phyloP scores from a whole-genome alignment of 768 basidiomycete species.

The Nidularia sp. region DNA sequence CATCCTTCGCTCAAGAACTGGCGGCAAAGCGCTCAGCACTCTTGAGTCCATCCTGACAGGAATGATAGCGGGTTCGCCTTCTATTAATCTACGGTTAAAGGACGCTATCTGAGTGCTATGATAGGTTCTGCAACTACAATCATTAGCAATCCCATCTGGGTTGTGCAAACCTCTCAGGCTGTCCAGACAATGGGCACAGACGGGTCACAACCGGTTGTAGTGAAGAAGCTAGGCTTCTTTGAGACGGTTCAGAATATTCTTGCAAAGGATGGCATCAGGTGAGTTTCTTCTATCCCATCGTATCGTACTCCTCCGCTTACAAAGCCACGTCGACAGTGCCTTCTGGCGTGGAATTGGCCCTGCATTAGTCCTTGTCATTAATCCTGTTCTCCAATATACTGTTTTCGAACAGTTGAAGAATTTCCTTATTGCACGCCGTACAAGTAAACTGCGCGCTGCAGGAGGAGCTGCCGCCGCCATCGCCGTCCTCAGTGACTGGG shows the following conservation, averaged over 20 bases:
- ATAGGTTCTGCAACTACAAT: constrained; percentile 87
- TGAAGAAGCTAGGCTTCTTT: constrained; percentile 55
- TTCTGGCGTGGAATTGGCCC: constrained; percentile 94
- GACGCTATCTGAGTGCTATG: not conserved
- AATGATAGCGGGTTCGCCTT: constrained; percentile 69
- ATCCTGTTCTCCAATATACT: constrained; percentile 94
- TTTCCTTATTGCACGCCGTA: constrained; percentile 60
- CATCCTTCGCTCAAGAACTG: constrained; percentile 50
- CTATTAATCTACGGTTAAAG: not conserved
- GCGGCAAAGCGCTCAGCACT: constrained; percentile 71
- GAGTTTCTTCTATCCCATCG: constrained; percentile 5
- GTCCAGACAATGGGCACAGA: constrained; percentile 50
- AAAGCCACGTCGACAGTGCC: constrained; percentile 32
- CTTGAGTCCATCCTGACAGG: constrained; percentile 89
- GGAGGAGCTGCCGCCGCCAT: constrained; percentile 37
- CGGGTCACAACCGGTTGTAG: constrained; percentile 19
- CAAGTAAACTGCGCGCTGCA: constrained; percentile 43
- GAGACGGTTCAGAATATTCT: constrained; percentile 69
- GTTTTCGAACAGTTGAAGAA: constrained; percentile 96
- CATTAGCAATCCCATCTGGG: constrained; percentile 95
- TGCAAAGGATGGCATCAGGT: constrained; percentile 63
- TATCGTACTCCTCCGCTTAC: not conserved
- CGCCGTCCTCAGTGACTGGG: constrained; percentile 70
- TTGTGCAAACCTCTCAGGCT: constrained; percentile 88
- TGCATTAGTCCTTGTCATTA: constrained; percentile 88